These are phyloP conservation scores for Kalaharituber pfeilii DNA, from an alignment of 2,329 filamentous ascomycete species.

Conservation along the genomic window DNA sequence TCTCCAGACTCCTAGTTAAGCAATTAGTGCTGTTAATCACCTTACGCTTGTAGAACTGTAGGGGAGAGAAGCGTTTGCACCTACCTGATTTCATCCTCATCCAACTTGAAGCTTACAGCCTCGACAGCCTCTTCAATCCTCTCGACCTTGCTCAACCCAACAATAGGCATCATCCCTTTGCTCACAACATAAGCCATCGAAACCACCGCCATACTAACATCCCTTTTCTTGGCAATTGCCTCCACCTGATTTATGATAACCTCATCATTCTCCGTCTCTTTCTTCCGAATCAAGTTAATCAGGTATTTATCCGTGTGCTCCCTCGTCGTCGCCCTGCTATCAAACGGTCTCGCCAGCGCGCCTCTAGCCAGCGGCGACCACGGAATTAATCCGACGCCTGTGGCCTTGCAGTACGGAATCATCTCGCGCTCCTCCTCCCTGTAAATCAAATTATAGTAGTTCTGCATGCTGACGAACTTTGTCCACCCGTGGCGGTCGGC, in stretches of 20 bases:
- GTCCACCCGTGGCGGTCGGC: constrained; percentile 42
- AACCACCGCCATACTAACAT: constrained; percentile 45
- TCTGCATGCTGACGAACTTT: constrained; percentile 45
- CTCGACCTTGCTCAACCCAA: constrained; percentile 41
- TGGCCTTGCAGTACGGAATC: constrained; percentile 32
- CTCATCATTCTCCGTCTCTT: constrained; percentile 31
- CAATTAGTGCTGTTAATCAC: too few species aligned
- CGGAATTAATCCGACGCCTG: constrained; percentile 31
- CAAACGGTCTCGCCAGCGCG: constrained; percentile 23
- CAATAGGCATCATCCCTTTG: constrained; percentile 40
- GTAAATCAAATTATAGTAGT: constrained; percentile 40
- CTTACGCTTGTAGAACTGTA: too few species aligned
- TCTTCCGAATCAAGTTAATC: neutral
- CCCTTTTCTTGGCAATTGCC: constrained; percentile 41
- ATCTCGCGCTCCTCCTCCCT: constrained; percentile 46
- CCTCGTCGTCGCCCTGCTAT: constrained; percentile 6
- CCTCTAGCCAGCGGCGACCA: constrained; percentile 28
- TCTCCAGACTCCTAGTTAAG: neutral
- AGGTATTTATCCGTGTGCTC: constrained; percentile 9
- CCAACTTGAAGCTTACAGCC: constrained; percentile 33
- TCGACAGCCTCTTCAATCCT: constrained; percentile 45
- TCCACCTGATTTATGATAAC: constrained; percentile 39
- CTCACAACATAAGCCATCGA: constrained; percentile 45
- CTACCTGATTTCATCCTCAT: constrained; percentile 41
- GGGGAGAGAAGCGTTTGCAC: constrained; percentile 27